Evolutionary conservation across 768 basidiomycete genomes (phyloP), one percentile per base, ranked within the genome.

Genomic region (Leccinum uliginosum): DNA sequence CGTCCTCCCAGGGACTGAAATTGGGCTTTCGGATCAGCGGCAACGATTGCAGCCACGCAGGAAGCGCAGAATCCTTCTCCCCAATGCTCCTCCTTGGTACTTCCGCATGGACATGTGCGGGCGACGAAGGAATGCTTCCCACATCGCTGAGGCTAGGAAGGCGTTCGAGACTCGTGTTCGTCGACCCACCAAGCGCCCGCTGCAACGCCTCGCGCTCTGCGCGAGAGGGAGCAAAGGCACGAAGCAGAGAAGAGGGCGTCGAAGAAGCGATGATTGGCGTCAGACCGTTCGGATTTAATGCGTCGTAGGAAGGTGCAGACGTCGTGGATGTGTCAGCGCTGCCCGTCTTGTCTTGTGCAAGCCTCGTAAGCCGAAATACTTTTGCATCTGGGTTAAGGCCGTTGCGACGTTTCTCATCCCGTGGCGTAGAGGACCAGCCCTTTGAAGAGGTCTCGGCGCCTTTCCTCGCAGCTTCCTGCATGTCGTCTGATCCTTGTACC

Each of bases 361-460:
- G 55, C 56, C 65, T 73, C 34, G 75, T 72, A 50, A 88, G 75
- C 65, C 78, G 85, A 75, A 93, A 93, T 54, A 84, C 90, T 67
- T 92, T 91, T 53, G 91, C 91, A 70, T 87, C 88, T 2, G 91
- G 91, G 71, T 93, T 93, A 57, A 93, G 79, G 7, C 85, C 83
- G 66, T 82, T 87, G 75, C 77, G 83, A 56, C 79, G 73, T 66
- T 78, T 83, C 55, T 77, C 78, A 51, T 75, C 77, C 51, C 68
- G 70, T 48, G 74, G 67, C 24, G 73, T 61, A 48, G 76, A 76
- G 66, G 79, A 79, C 81, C 80, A 82, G 40, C 80, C 75, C 34
- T 77, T 73, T 35, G 75, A 71, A 49, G 75, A 69, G 17, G 68
- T 68, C 61, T 68, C 62, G 50, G 61, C 32, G 19, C 53, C 56